phyloP scores from a whole-genome alignment of 2,329 filamentous ascomycete species.

The Colletotrichum sp. region DNA sequence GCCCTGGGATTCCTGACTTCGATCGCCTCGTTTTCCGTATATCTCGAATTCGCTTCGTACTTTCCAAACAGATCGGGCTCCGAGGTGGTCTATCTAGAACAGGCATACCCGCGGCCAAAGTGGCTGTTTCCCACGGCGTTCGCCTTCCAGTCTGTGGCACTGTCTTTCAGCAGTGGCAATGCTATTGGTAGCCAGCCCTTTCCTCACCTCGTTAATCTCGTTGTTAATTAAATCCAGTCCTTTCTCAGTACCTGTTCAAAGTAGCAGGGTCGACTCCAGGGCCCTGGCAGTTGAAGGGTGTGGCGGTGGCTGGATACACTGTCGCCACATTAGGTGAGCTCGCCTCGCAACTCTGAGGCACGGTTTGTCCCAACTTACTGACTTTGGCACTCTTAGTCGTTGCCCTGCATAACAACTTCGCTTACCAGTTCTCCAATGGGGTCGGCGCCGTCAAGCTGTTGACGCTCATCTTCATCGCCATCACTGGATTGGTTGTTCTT shows the following conservation, averaged over 20 bases:
- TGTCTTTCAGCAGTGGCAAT: conserved; percentile 71
- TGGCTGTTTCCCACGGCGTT: conserved; percentile 69
- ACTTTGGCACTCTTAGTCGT: not conserved
- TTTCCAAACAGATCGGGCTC: conserved; percentile 71
- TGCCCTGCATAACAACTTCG: conserved; percentile 54
- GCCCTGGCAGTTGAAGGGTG: conserved; percentile 69
- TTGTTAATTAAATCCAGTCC: conserved; percentile 36
- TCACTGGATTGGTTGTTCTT: not conserved
- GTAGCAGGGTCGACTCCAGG: conserved; percentile 55
- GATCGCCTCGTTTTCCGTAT: conserved; percentile 56
- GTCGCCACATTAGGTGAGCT: conserved; percentile 42
- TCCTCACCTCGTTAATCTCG: not conserved
- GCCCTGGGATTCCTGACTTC: conserved; percentile 63
- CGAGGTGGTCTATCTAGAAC: conserved; percentile 72
- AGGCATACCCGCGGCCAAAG: conserved; percentile 67
- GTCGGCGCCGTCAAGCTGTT: conserved; percentile 64
- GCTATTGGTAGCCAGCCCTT: conserved; percentile 35
- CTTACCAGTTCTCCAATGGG: conserved; percentile 58
- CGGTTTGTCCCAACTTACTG: not conserved
- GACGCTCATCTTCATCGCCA: not conserved
- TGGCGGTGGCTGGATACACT: conserved; percentile 68
- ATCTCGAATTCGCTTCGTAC: conserved; percentile 68
- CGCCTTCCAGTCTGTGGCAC: conserved; percentile 65
- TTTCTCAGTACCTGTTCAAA: conserved; percentile 67
- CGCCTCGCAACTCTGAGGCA: not conserved